These are phyloP conservation scores for Tulasnella sp. DNA, from an alignment of 768 basidiomycete genomes.

Conservation along the genomic window DNA sequence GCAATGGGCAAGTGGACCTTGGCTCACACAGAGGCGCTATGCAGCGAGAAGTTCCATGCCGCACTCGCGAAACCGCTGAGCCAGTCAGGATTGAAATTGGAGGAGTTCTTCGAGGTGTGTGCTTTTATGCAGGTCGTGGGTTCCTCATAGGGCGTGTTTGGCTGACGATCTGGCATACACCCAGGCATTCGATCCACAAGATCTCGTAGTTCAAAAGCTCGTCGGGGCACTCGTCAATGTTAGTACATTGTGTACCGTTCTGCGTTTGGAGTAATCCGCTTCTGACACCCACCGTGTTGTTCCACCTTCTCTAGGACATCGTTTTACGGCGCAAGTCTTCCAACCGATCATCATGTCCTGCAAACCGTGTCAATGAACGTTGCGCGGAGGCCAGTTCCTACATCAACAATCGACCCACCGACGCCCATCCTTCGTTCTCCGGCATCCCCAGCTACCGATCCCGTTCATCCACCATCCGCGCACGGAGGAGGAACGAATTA, in stretches of 20 bases:
- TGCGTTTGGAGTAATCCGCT: background rate
- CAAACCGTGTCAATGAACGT: background rate
- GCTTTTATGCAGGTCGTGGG: background rate
- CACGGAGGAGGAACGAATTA: background rate
- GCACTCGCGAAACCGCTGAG: conserved; percentile 1
- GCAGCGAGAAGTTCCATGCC: conserved; percentile 7
- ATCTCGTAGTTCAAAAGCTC: conserved; percentile 6
- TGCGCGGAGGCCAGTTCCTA: background rate
- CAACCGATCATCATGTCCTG: background rate
- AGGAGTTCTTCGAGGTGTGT: conserved; percentile 12
- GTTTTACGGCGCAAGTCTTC: background rate
- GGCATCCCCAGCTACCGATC: background rate
- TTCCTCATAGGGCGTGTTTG: background rate
- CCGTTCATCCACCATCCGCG: background rate
- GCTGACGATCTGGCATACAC: background rate
- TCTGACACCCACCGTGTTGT: background rate
- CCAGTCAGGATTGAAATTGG: conserved; percentile 7
- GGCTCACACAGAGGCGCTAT: conserved; percentile 2
- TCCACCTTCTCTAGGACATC: conserved; percentile 2
- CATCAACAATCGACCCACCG: background rate
- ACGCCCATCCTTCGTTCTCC: background rate
- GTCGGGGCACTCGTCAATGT: conserved; percentile 5
- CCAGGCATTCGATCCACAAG: conserved; percentile 8
- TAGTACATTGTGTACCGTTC: background rate
- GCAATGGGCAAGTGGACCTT: conserved; percentile 9